Evolutionary conservation across 1,284 basidiomycete genomes (phyloP), one percentile per base, ranked within the genome.

Genomic region (Leccinum insolens): DNA sequence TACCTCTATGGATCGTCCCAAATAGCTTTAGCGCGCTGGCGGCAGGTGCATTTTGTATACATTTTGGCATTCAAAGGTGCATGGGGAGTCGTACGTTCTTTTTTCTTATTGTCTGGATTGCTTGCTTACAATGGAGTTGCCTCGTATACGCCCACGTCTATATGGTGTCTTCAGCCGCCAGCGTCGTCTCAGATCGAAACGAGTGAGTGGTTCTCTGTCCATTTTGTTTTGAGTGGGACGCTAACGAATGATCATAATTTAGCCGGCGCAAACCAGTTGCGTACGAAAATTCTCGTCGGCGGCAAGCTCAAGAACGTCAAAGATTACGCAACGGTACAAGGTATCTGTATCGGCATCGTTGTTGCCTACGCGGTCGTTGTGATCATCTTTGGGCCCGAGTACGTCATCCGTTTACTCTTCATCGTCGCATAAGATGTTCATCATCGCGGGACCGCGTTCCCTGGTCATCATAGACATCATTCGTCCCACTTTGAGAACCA

Each of bases 151-250:
- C 3, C 28, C 6, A 31, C 20, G n/a, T 80, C 67, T 75, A 83
- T 89, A 97, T 97, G 91, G 88, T 96, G 3, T 95, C 93, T 2
- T 88, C 92, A 1, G 94, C 94, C 0, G 25, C 25, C 25, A 25
- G 25, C 25, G 25, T 92, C 94, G 8, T 87, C 95, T 1, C 95
- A 97, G 78, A 98, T 99, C 72, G 96, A 98, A 86, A 89, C 96
- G 5, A 90, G 89, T 83, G 83, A 76, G 88, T 85, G n/a, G 46
- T 59, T 52, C 3, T n/a, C 41, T 67, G 28, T 60, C n/a, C 4
- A n/a, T 20, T 20, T 22, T 37, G 52, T 15, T 22, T 55, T 55
- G 12, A 61, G n/a, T 22, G 0, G 2, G 14, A 64, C 41, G 7
- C 49, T 67, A 9, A 76, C 22, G 2, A 15, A 22, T 64, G 20